Evolutionary conservation across 805 yeast species (phyloP).

Genomic region (Lachancea sp.): DNA sequence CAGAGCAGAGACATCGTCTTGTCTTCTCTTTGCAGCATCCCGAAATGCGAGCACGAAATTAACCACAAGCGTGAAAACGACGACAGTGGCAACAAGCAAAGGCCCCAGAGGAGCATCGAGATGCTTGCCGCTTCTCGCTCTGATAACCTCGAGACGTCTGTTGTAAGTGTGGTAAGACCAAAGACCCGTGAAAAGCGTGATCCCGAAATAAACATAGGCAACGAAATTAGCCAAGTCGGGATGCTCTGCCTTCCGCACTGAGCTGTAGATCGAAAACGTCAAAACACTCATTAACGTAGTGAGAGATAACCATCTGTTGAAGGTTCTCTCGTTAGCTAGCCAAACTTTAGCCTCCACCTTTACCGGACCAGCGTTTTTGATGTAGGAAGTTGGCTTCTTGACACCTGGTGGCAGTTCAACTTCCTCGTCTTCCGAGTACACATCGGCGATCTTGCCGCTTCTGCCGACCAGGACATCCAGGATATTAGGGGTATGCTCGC

Average conservation of each 20-base stretch:
- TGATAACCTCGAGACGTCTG: constrained; percentile 64
- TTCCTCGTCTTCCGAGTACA: constrained; percentile 85
- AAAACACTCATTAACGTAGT: constrained; percentile 77
- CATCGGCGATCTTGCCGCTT: constrained; percentile 43
- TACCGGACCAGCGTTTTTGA: constrained; percentile 85
- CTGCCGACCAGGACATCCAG: constrained; percentile 35
- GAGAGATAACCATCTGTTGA: constrained; percentile 90
- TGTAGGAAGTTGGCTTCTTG: constrained; percentile 64
- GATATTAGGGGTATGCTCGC: constrained; percentile 28
- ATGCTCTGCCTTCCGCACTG: constrained; percentile 62
- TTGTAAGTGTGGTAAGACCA: constrained; percentile 86
- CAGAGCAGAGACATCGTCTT: not conserved
- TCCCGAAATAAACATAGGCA: constrained; percentile 72
- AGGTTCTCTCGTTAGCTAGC: constrained; percentile 97
- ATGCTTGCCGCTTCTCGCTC: constrained; percentile 77
- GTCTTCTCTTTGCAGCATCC: constrained; percentile 28
- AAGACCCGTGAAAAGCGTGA: constrained; percentile 74
- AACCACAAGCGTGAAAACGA: constrained; percentile 56
- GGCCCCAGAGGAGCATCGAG: constrained; percentile 91
- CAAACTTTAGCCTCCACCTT: constrained; percentile 97
- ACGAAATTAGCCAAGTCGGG: constrained; percentile 56
- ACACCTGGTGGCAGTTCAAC: constrained; percentile 86
- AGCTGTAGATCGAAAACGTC: constrained; percentile 76
- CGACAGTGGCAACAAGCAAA: constrained; percentile 62
- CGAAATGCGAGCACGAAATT: constrained; percentile 68